Base-by-base conservation (phyloP, 495 filamentous ascomycete genomes). In the Xanthoparmelia taractica region DNA sequence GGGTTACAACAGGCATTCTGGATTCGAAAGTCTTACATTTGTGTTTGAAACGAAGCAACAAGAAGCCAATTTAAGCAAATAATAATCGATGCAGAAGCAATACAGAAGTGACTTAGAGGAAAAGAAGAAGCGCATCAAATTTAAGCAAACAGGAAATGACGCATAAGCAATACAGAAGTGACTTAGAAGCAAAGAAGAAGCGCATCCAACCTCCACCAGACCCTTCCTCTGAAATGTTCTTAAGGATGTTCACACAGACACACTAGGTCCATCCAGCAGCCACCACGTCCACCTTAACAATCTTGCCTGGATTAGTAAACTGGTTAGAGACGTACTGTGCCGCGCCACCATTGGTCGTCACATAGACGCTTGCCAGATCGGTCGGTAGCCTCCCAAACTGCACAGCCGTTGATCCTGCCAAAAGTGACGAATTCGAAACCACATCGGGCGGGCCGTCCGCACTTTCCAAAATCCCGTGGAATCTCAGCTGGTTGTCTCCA, bases 331-430 rank as follows among this genome's bases (percentile, higher is more conserved):
- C n/a, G 20, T 48, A 48, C 45, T 48, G 45, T 27, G n/a, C 45
- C 23, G 3, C 1, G n/a, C 45, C 45, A 10, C 45, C 45, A 12
- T 48, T 48, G 1, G 45, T 48, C 45, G 45, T 25, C 4, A 65
- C 50, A 36, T 60, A 65, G 1, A 65, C 20, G 23, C 57, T 65
- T 2, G 57, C 34, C 60, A 68, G 62, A 20, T 38, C 25, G 17
- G 4, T 4, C 25, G 67, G 67, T 15, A 36, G 33, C 48, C 68
- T 66, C 4, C 71, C 72, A 60, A 74, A 72, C 31, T 62, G 67
- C 7, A 66, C 66, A 37, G 66, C 60, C 48, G 71, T 68, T 17
- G 66, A 67, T 5, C 70, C 68, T 29, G 7, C 48, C 47, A 57
- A 7, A 2, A 66, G 38, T 29, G 67, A 56, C n/a, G 61, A 27